Base-by-base conservation (phyloP, 2,329 filamentous ascomycete genomes). In the Aspergillus arachidicola region DNA sequence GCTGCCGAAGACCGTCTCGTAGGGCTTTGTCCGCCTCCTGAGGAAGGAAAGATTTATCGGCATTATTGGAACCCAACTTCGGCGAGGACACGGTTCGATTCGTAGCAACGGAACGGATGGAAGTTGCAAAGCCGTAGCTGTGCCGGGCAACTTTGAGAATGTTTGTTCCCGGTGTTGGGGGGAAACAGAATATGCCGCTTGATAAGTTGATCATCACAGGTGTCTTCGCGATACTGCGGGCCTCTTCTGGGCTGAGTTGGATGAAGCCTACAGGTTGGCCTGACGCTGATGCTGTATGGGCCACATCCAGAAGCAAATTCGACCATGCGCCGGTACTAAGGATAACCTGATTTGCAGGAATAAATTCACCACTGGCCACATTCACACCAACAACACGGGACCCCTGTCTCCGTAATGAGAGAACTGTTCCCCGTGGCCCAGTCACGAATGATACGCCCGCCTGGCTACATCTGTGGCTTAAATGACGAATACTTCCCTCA, bases 251-350 rank as follows among this genome's bases (percentile, higher is more conserved):
- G 0, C 87, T 90, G 66, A 97, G 81, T 64, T 89, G 84, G 63
- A 96, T 80, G 78, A 95, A 96, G 11, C 85, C 90, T 12, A 97
- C 75, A 0, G 87, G 85, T 70, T 97, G 93, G 12, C 91, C 94
- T 0, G 92, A 94, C 0, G 93, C 91, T 61, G 89, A 86, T 34
- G 88, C 88, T 38, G 91, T 86, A 26, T 92, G 91, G 38, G 87
- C 81, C 1, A 96, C 81, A 74, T 96, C 89, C 57, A 96, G 78
- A 19, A 96, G 83, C 1, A 85, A 84, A 5, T 88, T 87, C 1
- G 91, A 91, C 94, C 93, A 97, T 3, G 93, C 92, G 10, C 94
- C 94, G 0, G 92, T 88, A 0, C 93, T 92, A 3, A 95, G 82
- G 57, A 96, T 83, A n/a, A 91, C 89, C 6, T 94, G 82, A 43